These are phyloP conservation scores for Clavispora santaluciae DNA, from an alignment of 805 yeast genomes.

Conservation along the genomic window DNA sequence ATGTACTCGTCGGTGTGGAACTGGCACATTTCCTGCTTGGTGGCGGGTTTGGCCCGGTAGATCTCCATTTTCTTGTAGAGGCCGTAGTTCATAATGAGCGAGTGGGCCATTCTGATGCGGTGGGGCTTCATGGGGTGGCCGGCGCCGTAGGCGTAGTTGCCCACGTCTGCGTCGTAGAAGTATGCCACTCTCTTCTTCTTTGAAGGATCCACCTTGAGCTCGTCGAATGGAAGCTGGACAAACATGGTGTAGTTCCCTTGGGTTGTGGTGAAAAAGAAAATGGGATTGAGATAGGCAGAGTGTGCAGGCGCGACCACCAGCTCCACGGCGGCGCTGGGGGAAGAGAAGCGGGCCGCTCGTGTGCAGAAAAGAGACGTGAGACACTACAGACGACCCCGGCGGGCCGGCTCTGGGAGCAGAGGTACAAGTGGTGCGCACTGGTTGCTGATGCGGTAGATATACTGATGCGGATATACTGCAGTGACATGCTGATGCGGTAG, in stretches of 20 bases:
- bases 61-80: constrained; percentile 96
- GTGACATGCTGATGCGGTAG: too few species aligned
- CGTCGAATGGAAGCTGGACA: constrained; percentile 43
- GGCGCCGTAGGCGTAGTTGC: constrained; percentile 96
- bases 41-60: constrained; percentile 95
- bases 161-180: constrained; percentile 71
- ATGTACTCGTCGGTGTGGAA: constrained; percentile 97
- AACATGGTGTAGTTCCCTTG: constrained; percentile 22
- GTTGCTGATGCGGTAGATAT: too few species aligned
- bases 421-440: too few species aligned
- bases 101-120: constrained; percentile 97
- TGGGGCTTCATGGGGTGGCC: constrained; percentile 99
- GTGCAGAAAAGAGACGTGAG: too few species aligned
- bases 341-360: background rate
- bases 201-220: constrained; percentile 36
- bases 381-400: too few species aligned
- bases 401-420: too few species aligned
- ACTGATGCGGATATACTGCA: too few species aligned
- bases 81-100: constrained; percentile 94
- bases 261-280: background rate
- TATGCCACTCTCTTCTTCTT: constrained; percentile 41
- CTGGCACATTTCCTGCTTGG: constrained; percentile 96
- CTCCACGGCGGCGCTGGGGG: too few species aligned
- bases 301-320: background rate
- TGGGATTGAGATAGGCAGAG: background rate